Evolutionary conservation across 768 basidiomycete species (phyloP).

Genomic region (Auriscalpium microsporum): DNA sequence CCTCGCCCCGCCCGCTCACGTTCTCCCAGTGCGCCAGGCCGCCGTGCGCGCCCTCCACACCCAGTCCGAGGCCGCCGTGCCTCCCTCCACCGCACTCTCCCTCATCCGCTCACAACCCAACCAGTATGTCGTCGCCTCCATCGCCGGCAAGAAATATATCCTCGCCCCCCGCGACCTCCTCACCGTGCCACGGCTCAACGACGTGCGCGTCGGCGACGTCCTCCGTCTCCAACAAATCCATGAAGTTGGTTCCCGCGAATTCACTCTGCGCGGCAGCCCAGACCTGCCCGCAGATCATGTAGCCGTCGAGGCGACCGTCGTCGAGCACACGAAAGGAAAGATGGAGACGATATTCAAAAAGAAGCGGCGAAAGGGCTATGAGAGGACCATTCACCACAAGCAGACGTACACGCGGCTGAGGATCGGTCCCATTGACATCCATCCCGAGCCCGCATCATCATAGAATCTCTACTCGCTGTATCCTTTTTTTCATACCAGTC

Average conservation of each 20-base stretch:
- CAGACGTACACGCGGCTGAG: constrained; percentile 93
- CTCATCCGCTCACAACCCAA: constrained; percentile 87
- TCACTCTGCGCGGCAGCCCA: constrained; percentile 77
- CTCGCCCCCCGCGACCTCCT: constrained; percentile 86
- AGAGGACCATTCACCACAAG: constrained; percentile 88
- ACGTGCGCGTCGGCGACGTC: constrained; percentile 78
- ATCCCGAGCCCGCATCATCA: constrained; percentile 18
- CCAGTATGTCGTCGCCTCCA: constrained; percentile 83
- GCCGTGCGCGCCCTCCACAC: constrained; percentile 26
- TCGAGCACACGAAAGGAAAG: constrained; percentile 93
- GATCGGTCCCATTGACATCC: constrained; percentile 69
- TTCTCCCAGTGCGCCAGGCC: constrained; percentile 12
- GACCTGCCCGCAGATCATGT: constrained; percentile 58
- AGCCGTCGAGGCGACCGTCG: constrained; percentile 78
- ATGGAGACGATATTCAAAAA: constrained; percentile 94
- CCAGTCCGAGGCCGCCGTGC: constrained; percentile 13
- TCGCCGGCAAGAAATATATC: constrained; percentile 84
- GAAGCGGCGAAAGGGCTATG: constrained; percentile 97
- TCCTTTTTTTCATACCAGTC: background rate
- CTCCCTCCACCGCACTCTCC: constrained; percentile 54
- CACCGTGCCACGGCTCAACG: constrained; percentile 85
- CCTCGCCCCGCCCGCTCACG: background rate
- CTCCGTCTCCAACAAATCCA: constrained; percentile 79
- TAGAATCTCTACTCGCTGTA: constrained; percentile 16
- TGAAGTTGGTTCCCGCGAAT: constrained; percentile 94